Conservation (phyloP, 139 green algal genomes). For the Nannochloris sp. region DNA sequence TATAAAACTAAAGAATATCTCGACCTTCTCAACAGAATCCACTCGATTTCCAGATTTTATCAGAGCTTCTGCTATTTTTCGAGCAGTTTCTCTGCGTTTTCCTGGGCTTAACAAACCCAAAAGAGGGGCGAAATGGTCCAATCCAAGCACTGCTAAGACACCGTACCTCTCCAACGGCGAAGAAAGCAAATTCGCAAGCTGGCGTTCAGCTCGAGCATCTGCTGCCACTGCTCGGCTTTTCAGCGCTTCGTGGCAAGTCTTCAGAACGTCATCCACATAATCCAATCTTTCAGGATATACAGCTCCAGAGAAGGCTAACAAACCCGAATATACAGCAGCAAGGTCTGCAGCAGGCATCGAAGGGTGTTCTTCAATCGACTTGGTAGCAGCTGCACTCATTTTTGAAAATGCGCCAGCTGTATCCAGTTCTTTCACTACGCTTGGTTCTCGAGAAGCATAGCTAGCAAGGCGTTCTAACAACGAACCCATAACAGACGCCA, state of each 20-base stretch:
- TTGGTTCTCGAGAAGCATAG: conserved; percentile 27
- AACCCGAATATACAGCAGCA: conserved; percentile 75
- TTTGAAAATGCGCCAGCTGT: conserved; percentile 66
- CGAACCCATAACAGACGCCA: conserved; percentile 54
- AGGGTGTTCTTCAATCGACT: conserved; percentile 45
- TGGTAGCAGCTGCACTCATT: conserved; percentile 43
- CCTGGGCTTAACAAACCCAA: conserved; percentile 66
- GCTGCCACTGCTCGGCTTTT: conserved; percentile 17
- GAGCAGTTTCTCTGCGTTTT: conserved; percentile 58
- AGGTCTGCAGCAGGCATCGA: conserved; percentile 58
- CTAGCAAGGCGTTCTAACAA: conserved; percentile 75
- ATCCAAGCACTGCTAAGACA: conserved; percentile 63
- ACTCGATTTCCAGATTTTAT: conserved; percentile 35
- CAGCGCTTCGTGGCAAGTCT: conserved; percentile 19
- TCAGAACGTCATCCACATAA: conserved; percentile 60
- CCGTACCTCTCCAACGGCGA: conserved; percentile 77
- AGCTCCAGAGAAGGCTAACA: conserved; percentile 70
- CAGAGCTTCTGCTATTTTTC: conserved; percentile 57
- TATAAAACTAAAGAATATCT: conserved; percentile 71
- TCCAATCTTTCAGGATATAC: conserved; percentile 64
- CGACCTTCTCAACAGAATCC: conserved; percentile 31
- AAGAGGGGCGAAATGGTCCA: conserved; percentile 70
- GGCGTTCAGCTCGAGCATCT: conserved; percentile 59
- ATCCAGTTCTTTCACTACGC: conserved; percentile 38
- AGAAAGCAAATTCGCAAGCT: conserved; percentile 73